Base-by-base conservation (phyloP, 139 green algal genomes). In the Volvox africanus region DNA sequence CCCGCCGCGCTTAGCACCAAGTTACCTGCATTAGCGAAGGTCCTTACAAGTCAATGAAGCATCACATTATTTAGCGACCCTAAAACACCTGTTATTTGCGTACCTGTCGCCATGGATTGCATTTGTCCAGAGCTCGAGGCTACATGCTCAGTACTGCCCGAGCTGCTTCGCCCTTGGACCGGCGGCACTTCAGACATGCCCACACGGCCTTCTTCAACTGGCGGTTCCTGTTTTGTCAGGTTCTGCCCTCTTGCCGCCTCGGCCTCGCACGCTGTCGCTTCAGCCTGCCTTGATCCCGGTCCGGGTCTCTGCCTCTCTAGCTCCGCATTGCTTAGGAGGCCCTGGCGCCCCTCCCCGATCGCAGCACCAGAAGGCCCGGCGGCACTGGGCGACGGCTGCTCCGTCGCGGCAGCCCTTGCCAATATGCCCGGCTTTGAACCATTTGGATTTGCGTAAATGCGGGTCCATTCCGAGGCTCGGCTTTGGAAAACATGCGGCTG, bases 401-500 rank as follows among this genome's bases (percentile, higher is more conserved):
- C 65, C 24, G 5, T 28, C 65, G 65, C 65, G 21, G 65, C 65
- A 73, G 11, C 11, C 65, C 65, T 65, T 18, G 36, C 78, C 17
- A 13, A 6, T 65, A 16, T 67, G 20, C 21, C 32, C 61, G 50
- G 12, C 80, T 28, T 32, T n/a, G 11, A 50, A n/a, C 1, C 80
- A 18, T 89, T 44, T 1, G 67, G 84, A 37, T 22, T 69, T 2
- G 85, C 85, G 28, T 75, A 61, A 37, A 33, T 9, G 0, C 44
- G 85, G 11, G 85, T 89, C 28, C 28, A 82, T 22, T 89, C 85
- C 3, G 71, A 50, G 3, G 85, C 85, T 0, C 71, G 37, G 13
- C 18, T 35, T 5, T 22, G 37, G 85, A 89, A 89, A 20, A 89
- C n/a, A 26, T 73, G 44, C 37, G n/a, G n/a, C 19, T 89, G 33